Base-by-base conservation (phyloP, 2,329 filamentous ascomycete species). In the Aspergillus sp. region DNA sequence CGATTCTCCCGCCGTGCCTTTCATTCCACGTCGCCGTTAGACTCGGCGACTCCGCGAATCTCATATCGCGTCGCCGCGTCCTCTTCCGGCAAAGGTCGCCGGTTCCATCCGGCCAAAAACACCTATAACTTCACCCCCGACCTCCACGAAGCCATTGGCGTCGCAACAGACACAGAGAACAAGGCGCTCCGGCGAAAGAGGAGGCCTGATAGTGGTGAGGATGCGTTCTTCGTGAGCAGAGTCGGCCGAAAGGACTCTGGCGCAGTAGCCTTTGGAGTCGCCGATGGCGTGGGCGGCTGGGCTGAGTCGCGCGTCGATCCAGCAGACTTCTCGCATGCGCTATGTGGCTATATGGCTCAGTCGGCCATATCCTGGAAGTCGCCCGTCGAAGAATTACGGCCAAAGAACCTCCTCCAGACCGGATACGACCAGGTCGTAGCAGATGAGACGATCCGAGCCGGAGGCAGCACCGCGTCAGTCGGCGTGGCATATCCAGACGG, bases 261-360 rank as follows among this genome's bases (percentile, higher is more conserved):
- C 8, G 65, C 69, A 7, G 85, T 96, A 10, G 91, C 93, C 0
- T 89, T 99, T 67, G 95, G 92, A 17, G 86, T 99, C 23, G 92
- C 93, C 56, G 95, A 99, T 74, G 95, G 95, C 10, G 95, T 99
- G 0, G 95, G 95, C 51, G 95, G 95, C 38, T 99, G 95, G 93
- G 87, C 90, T 64, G 91, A 96, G 68, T 94, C 90, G 41, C 92
- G 92, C 48, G 89, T 99, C 55, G 93, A 99, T 71, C 93, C 95
- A 8, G 92, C 92, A 27, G 91, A 97, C 77, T 98, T 98, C 77
- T 95, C 94, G 3, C 94, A 98, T 74, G 91, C 90, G 42, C 82
- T 99, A 62, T 98, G 95, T 81, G 88, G 92, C 69, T 90, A 96
- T 77, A 98, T 98, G 92, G 91, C 92, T 2, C 83, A 87, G 54